Evolutionary conservation across 2,329 filamentous ascomycete genomes (phyloP).

Genomic region (Gremmenia infestans): DNA sequence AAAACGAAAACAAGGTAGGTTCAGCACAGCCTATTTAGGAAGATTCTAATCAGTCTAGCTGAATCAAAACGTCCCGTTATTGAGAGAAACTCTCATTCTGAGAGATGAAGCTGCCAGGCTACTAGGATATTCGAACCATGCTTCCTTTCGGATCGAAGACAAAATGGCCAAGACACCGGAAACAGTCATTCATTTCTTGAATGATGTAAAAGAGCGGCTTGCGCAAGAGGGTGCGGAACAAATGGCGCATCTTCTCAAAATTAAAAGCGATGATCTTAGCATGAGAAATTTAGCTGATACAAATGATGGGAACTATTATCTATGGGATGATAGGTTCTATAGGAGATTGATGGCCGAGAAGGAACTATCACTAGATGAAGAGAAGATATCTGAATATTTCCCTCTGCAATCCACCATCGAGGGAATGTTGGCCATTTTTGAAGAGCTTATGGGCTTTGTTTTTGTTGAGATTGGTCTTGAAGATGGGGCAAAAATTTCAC

Average conservation of each 20-base stretch:
- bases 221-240: slow-evolving; percentile 67
- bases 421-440: slow-evolving; percentile 79
- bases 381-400: slow-evolving; percentile 79
- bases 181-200: slow-evolving; percentile 68
- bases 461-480: slow-evolving; percentile 68
- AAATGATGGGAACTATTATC: slow-evolving; percentile 67
- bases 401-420: slow-evolving; percentile 68
- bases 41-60: slow-evolving; percentile 36
- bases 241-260: slow-evolving; percentile 59
- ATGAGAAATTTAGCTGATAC: slow-evolving; percentile 47
- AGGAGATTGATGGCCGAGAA: slow-evolving; percentile 75
- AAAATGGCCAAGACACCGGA: slow-evolving; percentile 80
- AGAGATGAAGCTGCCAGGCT: slow-evolving; percentile 74
- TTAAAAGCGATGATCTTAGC: slow-evolving; percentile 68
- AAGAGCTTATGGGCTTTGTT: slow-evolving; percentile 73
- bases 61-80: slow-evolving; percentile 66
- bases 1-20: slow-evolving; percentile 71
- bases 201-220: slow-evolving; percentile 62
- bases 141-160: slow-evolving; percentile 69
- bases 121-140: slow-evolving; percentile 72
- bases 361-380: slow-evolving; percentile 74
- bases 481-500: slow-evolving; percentile 45
- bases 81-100: slow-evolving; percentile 68
- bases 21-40: not conserved
- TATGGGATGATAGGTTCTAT: slow-evolving; percentile 81